Conservation (phyloP, 805 yeast species). For the Saccharomycopsis schoenii region DNA sequence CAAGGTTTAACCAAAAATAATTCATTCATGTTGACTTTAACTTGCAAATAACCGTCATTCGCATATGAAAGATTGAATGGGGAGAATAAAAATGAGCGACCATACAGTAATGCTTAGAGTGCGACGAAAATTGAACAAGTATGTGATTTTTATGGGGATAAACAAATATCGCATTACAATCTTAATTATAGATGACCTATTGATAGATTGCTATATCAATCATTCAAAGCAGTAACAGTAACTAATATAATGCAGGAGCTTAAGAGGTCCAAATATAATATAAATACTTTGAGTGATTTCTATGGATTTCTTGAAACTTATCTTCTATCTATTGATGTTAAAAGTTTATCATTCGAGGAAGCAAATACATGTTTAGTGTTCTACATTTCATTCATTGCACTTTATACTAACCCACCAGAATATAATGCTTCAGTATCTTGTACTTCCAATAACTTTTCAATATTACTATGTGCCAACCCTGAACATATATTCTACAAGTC, state of each 20-base stretch:
- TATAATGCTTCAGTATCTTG: constrained; percentile 2
- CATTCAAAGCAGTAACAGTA: not conserved
- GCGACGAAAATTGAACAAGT: not conserved
- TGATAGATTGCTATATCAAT: not conserved
- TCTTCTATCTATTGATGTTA: constrained; percentile 7
- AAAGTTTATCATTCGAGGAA: constrained; percentile 8
- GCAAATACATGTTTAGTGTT: constrained; percentile 11
- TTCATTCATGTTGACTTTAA: not conserved
- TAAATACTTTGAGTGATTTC: constrained; percentile 11
- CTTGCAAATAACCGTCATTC: not conserved
- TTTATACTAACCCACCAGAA: constrained; percentile 11
- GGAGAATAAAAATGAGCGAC: no score
- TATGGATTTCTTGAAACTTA: constrained; percentile 9
- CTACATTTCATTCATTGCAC: constrained; percentile 13
- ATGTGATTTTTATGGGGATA: not conserved
- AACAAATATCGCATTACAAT: no score
- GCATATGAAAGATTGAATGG: not conserved
- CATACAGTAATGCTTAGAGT: not conserved
- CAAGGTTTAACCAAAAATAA: no score
- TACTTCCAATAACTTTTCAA: constrained; percentile 9
- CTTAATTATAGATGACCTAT: not conserved
- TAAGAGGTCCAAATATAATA: constrained; percentile 9
- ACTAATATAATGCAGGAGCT: constrained; percentile 2
- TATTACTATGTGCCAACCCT: constrained; percentile 10
- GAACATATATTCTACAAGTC: constrained; percentile 15